Evolutionary conservation across 176 grass and related monocot genomes (phyloP), one percentile per base, ranked within the genome.

Genomic region (Oryza longistaminata): DNA sequence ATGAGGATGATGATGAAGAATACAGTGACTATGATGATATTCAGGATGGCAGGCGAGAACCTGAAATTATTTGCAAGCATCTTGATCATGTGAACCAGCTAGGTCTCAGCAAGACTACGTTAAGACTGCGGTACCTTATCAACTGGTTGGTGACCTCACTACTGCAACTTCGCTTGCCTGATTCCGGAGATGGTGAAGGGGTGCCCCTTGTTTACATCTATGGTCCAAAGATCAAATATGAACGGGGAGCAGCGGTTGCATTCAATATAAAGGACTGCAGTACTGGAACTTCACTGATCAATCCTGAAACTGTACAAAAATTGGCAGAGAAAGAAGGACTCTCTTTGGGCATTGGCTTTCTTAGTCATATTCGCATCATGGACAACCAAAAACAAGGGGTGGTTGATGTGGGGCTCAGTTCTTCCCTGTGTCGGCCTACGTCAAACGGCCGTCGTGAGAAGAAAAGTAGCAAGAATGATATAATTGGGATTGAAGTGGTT

Each of bases 211-310:
- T 99, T 75, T 89, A 91, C 55, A 96, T 99, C 75, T 96, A 96
- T 84, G 96, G 96, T 67, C 96, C 96, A 5, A 99, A 99, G 79
- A 99, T 99, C 77, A 99, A 92, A 83, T 99, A 99, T 79, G 96
- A 99, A 83, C 89, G 96, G 48, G 96, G 96, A 86, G 93, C 96
- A 85, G 96, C 96, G 68, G 93, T 99, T 70, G 96, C 96, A 75
- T 99, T 99, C 88, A 99, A 96, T 82, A 77, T 99, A 81, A 99
- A 88, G 67, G 91, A 99, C 76, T 82, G 90, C 78, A 90, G 48
- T 68, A 89, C 83, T 11, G 82, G 88, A 53, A 87, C 72, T 55
- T 67, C 90, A 19, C 71, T 96, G 75, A 86, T 99, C 68, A 88
- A 87, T 76, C 93, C 96, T 39, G 96, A 96, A 88, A 84, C 78